Conservation (phyloP, 805 yeast genomes). For the Ogataea neopini region DNA sequence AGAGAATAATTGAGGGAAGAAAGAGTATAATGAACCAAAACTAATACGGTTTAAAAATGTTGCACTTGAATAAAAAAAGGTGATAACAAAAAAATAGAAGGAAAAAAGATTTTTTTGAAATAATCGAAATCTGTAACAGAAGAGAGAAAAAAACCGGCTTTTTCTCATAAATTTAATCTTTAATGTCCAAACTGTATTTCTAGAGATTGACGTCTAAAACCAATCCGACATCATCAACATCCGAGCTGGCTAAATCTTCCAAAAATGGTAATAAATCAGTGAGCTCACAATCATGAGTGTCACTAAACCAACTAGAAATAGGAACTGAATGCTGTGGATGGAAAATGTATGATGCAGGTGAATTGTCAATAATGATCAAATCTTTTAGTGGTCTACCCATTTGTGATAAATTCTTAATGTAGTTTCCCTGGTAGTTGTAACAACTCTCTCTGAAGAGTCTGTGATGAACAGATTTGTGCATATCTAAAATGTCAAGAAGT, state of each 20-base stretch:
- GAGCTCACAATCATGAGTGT: slow-evolving; percentile 94
- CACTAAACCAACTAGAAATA: slow-evolving; percentile 97
- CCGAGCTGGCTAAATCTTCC: slow-evolving; percentile 72
- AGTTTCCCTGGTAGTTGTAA: slow-evolving; percentile 90
- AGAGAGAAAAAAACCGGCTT: slow-evolving; percentile 11
- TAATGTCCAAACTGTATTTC: slow-evolving; percentile 29
- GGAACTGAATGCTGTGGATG: slow-evolving; percentile 99
- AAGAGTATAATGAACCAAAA: slow-evolving; percentile 3
- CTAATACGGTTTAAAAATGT: background rate
- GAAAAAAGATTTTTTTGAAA: background rate
- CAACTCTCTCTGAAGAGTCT: slow-evolving; percentile 94
- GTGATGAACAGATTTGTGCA: slow-evolving; percentile 77
- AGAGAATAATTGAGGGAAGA: background rate
- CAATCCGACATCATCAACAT: slow-evolving; percentile 81
- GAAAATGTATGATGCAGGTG: slow-evolving; percentile 97
- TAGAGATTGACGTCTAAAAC: slow-evolving; percentile 71
- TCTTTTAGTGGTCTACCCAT: slow-evolving; percentile 90
- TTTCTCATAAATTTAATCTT: slow-evolving; percentile 1
- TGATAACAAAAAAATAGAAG: background rate
- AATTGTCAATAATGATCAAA: slow-evolving; percentile 88
- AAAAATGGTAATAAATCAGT: slow-evolving; percentile 87
- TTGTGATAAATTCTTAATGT: slow-evolving; percentile 89
- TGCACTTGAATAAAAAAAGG: background rate
- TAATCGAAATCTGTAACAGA: background rate
- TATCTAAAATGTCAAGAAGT: slow-evolving; percentile 81